phyloP scores from a whole-genome alignment of 805 yeast genomes.

The Candida chauliodis region DNA sequence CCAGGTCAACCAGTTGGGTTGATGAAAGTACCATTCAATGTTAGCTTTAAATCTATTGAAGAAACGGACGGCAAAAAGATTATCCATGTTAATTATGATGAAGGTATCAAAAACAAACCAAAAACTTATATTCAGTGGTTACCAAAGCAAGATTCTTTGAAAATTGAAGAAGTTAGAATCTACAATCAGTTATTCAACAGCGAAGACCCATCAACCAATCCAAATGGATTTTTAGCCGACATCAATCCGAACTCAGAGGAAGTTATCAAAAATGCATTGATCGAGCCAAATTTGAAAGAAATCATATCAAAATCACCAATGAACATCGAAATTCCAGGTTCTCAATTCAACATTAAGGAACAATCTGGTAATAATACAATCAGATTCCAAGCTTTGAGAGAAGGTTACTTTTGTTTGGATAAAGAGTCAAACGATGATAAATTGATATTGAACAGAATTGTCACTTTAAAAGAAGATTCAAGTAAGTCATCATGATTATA shows the following conservation, averaged over 20 bases:
- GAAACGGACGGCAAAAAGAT: slow-evolving; percentile 63
- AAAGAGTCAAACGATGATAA: slow-evolving; percentile 61
- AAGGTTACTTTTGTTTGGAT: slow-evolving; percentile 92
- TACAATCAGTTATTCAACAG: slow-evolving; percentile 85
- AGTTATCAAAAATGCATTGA: slow-evolving; percentile 57
- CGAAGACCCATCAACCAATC: slow-evolving; percentile 86
- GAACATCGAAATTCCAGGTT: slow-evolving; percentile 55
- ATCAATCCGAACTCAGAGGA: slow-evolving; percentile 78
- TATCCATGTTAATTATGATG: slow-evolving; percentile 78
- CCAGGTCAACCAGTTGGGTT: slow-evolving; percentile 95
- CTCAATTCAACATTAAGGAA: slow-evolving; percentile 73
- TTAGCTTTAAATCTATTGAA: slow-evolving; percentile 67
- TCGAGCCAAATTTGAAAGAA: slow-evolving; percentile 73
- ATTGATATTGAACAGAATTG: slow-evolving; percentile 83
- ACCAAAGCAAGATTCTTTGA: slow-evolving; percentile 59
- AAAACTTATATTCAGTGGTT: slow-evolving; percentile 98
- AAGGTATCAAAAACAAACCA: slow-evolving; percentile 63
- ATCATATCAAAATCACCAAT: slow-evolving; percentile 72
- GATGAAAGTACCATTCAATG: slow-evolving; percentile 82
- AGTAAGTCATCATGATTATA: slow-evolving; percentile 4
- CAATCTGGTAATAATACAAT: slow-evolving; percentile 67
- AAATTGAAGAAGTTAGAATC: slow-evolving; percentile 72
- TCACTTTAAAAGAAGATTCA: slow-evolving; percentile 71
- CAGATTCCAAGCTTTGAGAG: slow-evolving; percentile 96
- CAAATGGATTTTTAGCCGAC: slow-evolving; percentile 85